Base-by-base conservation (phyloP, 805 yeast species). In the Candida tibetensis region DNA sequence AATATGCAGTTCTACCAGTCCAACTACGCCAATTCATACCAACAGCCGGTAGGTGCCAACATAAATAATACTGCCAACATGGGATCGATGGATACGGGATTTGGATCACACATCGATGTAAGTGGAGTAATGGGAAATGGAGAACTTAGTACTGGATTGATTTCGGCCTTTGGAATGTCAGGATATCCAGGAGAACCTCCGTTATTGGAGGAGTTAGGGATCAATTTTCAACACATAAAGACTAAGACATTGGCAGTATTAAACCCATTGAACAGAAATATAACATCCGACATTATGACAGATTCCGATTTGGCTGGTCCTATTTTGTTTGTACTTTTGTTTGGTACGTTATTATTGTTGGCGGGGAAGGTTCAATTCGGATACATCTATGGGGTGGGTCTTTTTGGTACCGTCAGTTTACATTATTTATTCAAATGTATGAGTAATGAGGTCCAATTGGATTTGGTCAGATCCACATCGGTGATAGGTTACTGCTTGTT, bases 111-210 rank as follows among this genome's bases (percentile, higher is more conserved):
- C 23, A 57, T 60, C 22, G 71, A 66, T 40, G 63, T 71, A 15
- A 56, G 66, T 18, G 74, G 74, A 4, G 57, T 53, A 13, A 70
- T 70, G 72, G 71, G 69, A 9, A 51, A 51, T 12, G 64, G 74
- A 43, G 69, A 71, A 37, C 68, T 91, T 34, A 73, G 87, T 1
- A 68, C 79, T 0, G 99, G 99, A 1, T 56, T 89, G 32, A 60
- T 95, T 4, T 95, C 96, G 3, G 99, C 98, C 0, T 82, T 93
- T 53, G 86, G 96, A 2, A 85, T 96, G 0, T 72, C 84, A 1
- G 99, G 99, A 0, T 93, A 93, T 55, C 81, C 96, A 0, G 91
- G 89, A n/a, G 99, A 93, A 60, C 90, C 95, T 0, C 89, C 97
- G 2, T 68, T 93, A 32, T 67, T 93, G 36, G 95, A 93, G 57